phyloP scores from a whole-genome alignment of 2,329 filamentous ascomycete genomes.

The Diaporthe vexans region DNA sequence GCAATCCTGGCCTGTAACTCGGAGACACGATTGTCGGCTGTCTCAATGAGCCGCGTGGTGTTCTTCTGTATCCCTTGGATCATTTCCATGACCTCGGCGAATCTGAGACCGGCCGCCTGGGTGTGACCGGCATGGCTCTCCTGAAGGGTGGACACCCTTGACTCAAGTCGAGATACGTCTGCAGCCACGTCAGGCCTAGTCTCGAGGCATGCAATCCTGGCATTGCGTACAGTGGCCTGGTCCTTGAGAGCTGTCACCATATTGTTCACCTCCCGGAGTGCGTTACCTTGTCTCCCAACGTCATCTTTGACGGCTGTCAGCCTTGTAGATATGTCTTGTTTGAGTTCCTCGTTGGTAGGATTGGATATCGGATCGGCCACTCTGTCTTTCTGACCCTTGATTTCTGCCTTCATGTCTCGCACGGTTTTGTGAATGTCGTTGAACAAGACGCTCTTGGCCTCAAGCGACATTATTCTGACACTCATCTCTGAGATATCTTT shows the following conservation, averaged over 20 bases:
- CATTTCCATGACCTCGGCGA: neutral
- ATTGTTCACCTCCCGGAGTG: neutral
- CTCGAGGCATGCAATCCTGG: constrained; percentile 16
- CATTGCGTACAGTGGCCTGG: neutral
- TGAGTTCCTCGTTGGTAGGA: neutral
- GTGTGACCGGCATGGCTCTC: neutral
- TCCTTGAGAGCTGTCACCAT: neutral
- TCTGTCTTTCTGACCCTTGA: neutral
- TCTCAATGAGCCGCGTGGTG: neutral
- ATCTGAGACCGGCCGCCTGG: neutral
- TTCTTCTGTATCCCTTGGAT: neutral
- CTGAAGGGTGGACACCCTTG: neutral
- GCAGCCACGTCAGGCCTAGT: neutral
- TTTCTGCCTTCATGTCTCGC: neutral
- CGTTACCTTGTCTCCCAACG: neutral
- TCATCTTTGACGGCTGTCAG: neutral
- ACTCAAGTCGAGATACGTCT: neutral
- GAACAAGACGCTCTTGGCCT: neutral
- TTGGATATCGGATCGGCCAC: neutral
- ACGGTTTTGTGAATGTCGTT: neutral
- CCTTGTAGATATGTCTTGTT: neutral
- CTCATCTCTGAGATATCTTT: neutral
- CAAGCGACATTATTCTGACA: neutral
- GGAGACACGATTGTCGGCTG: neutral
- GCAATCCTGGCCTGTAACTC: neutral